Evolutionary conservation across 2,329 filamentous ascomycete genomes (phyloP).

Genomic region (Mycogone perniciosa): DNA sequence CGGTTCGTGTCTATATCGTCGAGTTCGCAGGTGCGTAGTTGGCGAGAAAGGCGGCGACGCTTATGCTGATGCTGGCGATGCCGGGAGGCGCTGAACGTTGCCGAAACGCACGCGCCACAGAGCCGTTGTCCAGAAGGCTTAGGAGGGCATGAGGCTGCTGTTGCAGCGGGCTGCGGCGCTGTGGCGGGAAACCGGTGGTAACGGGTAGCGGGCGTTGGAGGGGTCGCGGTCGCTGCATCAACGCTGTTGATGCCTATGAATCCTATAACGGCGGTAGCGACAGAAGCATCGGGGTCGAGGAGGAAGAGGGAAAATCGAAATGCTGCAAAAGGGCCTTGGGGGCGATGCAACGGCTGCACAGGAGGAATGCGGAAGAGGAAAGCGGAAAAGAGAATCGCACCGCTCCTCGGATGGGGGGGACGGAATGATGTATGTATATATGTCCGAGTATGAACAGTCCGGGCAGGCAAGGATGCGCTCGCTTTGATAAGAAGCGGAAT

Average conservation of each 20-base stretch:
- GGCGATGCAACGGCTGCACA: too few relatives aligned
- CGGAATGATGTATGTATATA: not conserved
- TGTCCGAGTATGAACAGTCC: not conserved
- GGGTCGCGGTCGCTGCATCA: slow-evolving; percentile 13
- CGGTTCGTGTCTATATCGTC: not conserved
- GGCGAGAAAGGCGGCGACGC: not conserved
- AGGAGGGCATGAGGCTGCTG: slow-evolving; percentile 10
- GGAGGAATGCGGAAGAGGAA: too few relatives aligned
- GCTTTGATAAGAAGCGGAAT: not conserved
- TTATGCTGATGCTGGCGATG: not conserved
- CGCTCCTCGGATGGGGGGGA: too few relatives aligned
- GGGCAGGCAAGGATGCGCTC: not conserved
- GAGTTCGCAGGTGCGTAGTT: not conserved
- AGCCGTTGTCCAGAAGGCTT: slow-evolving; percentile 2
- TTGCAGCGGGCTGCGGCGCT: slow-evolving; percentile 6
- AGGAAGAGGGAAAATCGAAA: not conserved
- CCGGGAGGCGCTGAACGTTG: not conserved
- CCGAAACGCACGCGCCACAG: slow-evolving; percentile 2
- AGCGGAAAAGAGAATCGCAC: too few relatives aligned
- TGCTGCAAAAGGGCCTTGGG: not conserved
- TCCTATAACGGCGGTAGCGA: slow-evolving; percentile 1
- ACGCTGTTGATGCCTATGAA: slow-evolving; percentile 6
- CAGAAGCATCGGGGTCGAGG: slow-evolving; percentile 3
- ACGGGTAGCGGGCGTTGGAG: slow-evolving; percentile 8
- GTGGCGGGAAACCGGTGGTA: slow-evolving; percentile 6